Evolutionary conservation across 2,329 filamentous ascomycete species (phyloP).

Genomic region (Chrysosporium keratinophilum): DNA sequence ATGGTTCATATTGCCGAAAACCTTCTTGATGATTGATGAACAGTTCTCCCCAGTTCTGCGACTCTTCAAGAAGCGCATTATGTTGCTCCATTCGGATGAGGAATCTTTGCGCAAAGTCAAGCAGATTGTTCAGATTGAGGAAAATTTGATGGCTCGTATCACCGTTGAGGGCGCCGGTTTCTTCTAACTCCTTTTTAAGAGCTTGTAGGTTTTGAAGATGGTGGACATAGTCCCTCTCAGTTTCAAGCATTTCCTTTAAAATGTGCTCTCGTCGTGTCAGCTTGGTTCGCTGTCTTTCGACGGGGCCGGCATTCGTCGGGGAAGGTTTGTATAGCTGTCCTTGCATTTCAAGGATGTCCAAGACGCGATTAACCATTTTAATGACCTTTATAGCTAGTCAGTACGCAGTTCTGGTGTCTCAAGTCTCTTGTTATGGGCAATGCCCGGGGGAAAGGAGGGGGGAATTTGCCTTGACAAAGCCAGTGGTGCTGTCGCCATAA

Average conservation of each 20-base stretch:
- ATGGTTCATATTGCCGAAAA: conserved; percentile 90
- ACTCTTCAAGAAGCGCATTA: conserved; percentile 64
- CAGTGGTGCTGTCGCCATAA: conserved; percentile 87
- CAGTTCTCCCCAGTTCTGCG: conserved; percentile 90
- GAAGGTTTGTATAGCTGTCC: conserved; percentile 62
- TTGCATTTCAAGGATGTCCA: conserved; percentile 71
- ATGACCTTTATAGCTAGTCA: conserved; percentile 50
- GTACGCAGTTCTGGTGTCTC: neutral
- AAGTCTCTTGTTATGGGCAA: neutral
- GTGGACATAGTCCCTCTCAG: conserved; percentile 94
- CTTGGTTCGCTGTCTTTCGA: conserved; percentile 41
- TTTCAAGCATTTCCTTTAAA: conserved; percentile 81
- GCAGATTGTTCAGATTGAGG: conserved; percentile 84
- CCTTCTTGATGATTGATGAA: conserved; percentile 76
- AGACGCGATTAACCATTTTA: conserved; percentile 81
- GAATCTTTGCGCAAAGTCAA: conserved; percentile 92
- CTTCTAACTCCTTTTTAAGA: conserved; percentile 79
- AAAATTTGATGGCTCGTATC: conserved; percentile 92
- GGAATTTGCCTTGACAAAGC: conserved; percentile 71
- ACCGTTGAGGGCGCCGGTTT: conserved; percentile 76
- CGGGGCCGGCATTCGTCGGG: conserved; percentile 40
- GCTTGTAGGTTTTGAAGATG: conserved; percentile 90
- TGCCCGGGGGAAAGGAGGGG: neutral
- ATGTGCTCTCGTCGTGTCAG: conserved; percentile 75
- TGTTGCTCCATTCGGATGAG: conserved; percentile 93